Base-by-base conservation (phyloP, 2,329 filamentous ascomycete species). In the Pseudogymnoascus sp. region DNA sequence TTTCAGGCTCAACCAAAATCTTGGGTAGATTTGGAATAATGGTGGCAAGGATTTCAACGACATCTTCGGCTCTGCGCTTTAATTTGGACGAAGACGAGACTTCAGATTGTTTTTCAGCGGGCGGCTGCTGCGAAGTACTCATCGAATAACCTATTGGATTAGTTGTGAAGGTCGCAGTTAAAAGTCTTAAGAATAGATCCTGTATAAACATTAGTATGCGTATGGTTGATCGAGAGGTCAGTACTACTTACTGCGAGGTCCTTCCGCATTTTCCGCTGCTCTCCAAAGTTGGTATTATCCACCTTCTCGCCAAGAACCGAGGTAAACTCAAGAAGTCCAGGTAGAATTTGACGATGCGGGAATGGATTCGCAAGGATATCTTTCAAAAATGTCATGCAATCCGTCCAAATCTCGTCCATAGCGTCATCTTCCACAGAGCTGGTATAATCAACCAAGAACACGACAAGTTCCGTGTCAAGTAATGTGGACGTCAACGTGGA, bases 361-460 rank as follows among this genome's bases (percentile, higher is more conserved):
- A 99, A 91, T 1, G 95, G 96, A 71, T 99, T 99, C 23, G 88
- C 86, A 29, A 99, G 81, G 29, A 99, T 83, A 73, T 99, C 96
- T 67, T 87, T 89, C 65, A 97, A 76, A 74, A 99, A 99, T 0
- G 88, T 85, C 71, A 93, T 91, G 74, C 93, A 99, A 73, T 99
- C 93, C 42, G 87, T 83, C 95, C 95, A 99, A 60, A 99, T 96
- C 75, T 99, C 95, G 71, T 99, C 95, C 83, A 97, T 93, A 14
- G 95, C 90, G 77, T 99, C 95, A 71, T 99, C 95, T 71, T 99
- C 95, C 11, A 97, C 80, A 0, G 93, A 95, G 31, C 85, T 85
- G 0, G 92, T 88, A 74, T 99, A 99, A 66, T 95, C 90, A 6
- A 96, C 90, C 51, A 97, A 77, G 74, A 99, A 99, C 7, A 89